Evolutionary conservation across 2,329 filamentous ascomycete genomes (phyloP).

Genomic region (Aspergillus arachidicola): DNA sequence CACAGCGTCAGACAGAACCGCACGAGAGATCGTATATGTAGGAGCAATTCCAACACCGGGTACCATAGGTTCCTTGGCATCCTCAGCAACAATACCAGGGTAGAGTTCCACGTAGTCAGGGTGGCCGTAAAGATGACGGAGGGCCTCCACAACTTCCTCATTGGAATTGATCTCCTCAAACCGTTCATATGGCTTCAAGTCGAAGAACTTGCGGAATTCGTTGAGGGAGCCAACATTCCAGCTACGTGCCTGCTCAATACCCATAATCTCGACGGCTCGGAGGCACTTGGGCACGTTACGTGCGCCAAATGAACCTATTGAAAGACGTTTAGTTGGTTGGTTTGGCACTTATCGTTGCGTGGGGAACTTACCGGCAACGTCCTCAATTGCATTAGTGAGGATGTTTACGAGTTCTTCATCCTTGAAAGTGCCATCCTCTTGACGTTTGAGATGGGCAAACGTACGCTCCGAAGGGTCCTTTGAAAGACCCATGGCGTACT

Average conservation of each 20-base stretch:
- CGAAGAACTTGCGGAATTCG: slow-evolving; percentile 82
- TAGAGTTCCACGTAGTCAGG: slow-evolving; percentile 81
- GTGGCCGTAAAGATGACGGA: slow-evolving; percentile 67
- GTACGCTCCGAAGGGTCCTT: slow-evolving; percentile 69
- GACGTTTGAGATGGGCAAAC: slow-evolving; percentile 68
- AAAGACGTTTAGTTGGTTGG: slow-evolving; percentile 6
- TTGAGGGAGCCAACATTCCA: slow-evolving; percentile 82
- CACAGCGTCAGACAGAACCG: slow-evolving; percentile 76
- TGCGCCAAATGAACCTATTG: slow-evolving; percentile 66
- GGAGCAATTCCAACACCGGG: slow-evolving; percentile 75
- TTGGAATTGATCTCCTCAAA: slow-evolving; percentile 87
- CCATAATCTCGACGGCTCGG: slow-evolving; percentile 76
- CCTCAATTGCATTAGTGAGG: slow-evolving; percentile 69
- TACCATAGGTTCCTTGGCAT: slow-evolving; percentile 72
- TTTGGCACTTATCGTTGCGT: no score
- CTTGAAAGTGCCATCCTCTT: slow-evolving; percentile 67
- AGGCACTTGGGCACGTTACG: slow-evolving; percentile 74
- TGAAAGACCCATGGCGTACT: slow-evolving; percentile 63
- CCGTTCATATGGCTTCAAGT: slow-evolving; percentile 71
- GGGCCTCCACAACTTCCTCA: slow-evolving; percentile 66
- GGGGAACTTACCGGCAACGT: slow-evolving; percentile 49
- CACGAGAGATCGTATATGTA: slow-evolving; percentile 75
- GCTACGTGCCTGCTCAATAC: slow-evolving; percentile 73
- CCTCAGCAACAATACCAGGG: slow-evolving; percentile 75
- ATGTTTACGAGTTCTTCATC: slow-evolving; percentile 78